These are phyloP conservation scores for Lactifluus rugatus DNA, from an alignment of 768 basidiomycete species.

Conservation along the genomic window DNA sequence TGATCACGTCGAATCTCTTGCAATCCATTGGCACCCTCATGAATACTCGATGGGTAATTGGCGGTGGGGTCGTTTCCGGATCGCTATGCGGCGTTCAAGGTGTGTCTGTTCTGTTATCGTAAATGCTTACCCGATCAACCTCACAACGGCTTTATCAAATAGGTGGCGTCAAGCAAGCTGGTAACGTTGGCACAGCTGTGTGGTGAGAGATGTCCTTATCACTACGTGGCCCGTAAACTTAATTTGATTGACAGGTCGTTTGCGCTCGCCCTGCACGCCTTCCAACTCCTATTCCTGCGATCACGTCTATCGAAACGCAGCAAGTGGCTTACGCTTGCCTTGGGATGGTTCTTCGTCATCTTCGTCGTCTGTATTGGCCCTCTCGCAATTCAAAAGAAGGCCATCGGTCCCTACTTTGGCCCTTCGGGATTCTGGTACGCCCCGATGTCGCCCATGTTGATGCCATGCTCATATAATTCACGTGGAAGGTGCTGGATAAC, in stretches of 20 bases:
- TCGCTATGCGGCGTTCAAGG: slow-evolving; percentile 25
- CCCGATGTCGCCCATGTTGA: background rate
- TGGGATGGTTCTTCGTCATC: slow-evolving; percentile 30
- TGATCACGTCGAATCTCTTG: slow-evolving; percentile 27
- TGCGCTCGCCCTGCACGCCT: slow-evolving; percentile 27
- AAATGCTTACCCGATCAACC: background rate
- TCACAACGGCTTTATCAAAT: background rate
- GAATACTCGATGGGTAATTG: slow-evolving; percentile 25
- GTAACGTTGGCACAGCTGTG: slow-evolving; percentile 35
- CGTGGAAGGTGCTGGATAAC: slow-evolving; percentile 37
- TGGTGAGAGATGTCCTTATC: slow-evolving; percentile 26
- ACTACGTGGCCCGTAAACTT: slow-evolving; percentile 21
- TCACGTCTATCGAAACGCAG: slow-evolving; percentile 18
- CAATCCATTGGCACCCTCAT: slow-evolving; percentile 28
- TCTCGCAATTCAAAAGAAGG: slow-evolving; percentile 26
- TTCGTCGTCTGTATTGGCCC: slow-evolving; percentile 32
- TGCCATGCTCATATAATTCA: background rate
- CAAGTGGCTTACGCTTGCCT: slow-evolving; percentile 25
- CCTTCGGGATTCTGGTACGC: slow-evolving; percentile 35
- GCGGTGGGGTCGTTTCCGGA: slow-evolving; percentile 23
- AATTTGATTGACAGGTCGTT: slow-evolving; percentile 24
- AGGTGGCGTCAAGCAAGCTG: slow-evolving; percentile 34
- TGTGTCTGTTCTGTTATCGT: background rate
- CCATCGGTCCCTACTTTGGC: slow-evolving; percentile 35
- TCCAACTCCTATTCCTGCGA: slow-evolving; percentile 35